Percentiles rank a stretch among this genome's conserved stretches.
These are phyloP conservation scores for Trametopsis cervina DNA, from an alignment of 768 basidiomycete species.

Conservation along the genomic window DNA sequence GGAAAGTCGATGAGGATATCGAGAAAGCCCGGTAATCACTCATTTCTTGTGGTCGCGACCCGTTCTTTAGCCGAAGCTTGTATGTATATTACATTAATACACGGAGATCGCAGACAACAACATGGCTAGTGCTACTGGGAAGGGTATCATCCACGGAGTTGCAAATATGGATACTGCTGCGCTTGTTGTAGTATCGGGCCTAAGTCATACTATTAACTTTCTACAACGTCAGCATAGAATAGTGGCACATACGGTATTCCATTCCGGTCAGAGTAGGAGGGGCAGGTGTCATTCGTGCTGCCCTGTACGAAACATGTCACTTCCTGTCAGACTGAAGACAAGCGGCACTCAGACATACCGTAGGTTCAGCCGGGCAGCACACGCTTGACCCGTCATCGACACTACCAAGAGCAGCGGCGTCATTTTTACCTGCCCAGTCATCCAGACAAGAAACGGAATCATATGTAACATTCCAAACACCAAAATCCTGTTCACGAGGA, in stretches of 20 bases:
- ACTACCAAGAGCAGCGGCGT: slow-evolving; percentile 61
- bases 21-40: slow-evolving; percentile 27
- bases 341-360: slow-evolving; percentile 30
- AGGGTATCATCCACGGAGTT: not conserved
- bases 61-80: no score
- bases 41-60: not conserved
- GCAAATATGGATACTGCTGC: not conserved
- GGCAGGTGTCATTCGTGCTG: slow-evolving; percentile 40
- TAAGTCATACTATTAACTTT: not conserved
- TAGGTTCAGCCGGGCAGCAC: slow-evolving; percentile 71
- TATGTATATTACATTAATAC: no score
- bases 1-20: slow-evolving; percentile 43
- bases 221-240: not conserved
- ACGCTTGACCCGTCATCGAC: slow-evolving; percentile 50
- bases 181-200: slow-evolving; percentile 1
- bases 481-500: slow-evolving; percentile 55
- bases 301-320: slow-evolving; percentile 4
- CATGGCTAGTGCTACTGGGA: not conserved
- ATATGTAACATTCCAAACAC: slow-evolving; percentile 81
- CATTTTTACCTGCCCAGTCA: slow-evolving; percentile 56
- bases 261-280: slow-evolving; percentile 64
- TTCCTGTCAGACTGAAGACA: not conserved
- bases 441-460: slow-evolving; percentile 51
- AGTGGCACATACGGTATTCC: slow-evolving; percentile 43
- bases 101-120: not conserved